Conservation (phyloP, 2,329 filamentous ascomycete genomes). For the Botrytis sinoallii region DNA sequence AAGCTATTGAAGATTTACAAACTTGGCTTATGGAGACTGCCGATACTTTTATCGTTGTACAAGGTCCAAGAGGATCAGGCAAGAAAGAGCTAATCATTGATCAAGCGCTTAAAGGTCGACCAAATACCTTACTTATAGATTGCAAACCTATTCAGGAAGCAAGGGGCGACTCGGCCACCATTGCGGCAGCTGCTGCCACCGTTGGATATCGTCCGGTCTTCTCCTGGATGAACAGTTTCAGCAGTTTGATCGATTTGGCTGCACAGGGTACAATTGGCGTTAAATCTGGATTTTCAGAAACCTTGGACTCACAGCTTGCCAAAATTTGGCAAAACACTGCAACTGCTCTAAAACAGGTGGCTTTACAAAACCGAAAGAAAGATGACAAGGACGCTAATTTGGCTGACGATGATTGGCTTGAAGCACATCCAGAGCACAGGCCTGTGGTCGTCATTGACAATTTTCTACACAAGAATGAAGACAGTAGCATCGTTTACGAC, state of each 20-base stretch:
- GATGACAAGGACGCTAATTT: slow-evolving; percentile 70
- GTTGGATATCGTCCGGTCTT: slow-evolving; percentile 94
- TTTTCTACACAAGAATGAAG: slow-evolving; percentile 76
- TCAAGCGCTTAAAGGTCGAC: slow-evolving; percentile 72
- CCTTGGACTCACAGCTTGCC: slow-evolving; percentile 79
- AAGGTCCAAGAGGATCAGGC: slow-evolving; percentile 86
- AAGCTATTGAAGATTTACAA: slow-evolving; percentile 76
- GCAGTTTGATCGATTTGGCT: slow-evolving; percentile 86
- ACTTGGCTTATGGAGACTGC: slow-evolving; percentile 84
- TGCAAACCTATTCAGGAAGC: slow-evolving; percentile 93
- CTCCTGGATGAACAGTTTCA: slow-evolving; percentile 93
- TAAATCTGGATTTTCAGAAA: slow-evolving; percentile 92
- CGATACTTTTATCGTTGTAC: slow-evolving; percentile 90
- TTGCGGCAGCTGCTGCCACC: slow-evolving; percentile 73
- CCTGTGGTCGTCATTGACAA: slow-evolving; percentile 89
- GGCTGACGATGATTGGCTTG: slow-evolving; percentile 81
- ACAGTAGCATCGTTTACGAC: slow-evolving; percentile 64
- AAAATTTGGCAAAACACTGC: slow-evolving; percentile 88
- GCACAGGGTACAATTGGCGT: slow-evolving; percentile 92
- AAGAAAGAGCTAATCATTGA: slow-evolving; percentile 86
- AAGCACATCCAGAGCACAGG: slow-evolving; percentile 79
- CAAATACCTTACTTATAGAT: slow-evolving; percentile 80
- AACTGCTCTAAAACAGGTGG: slow-evolving; percentile 73
- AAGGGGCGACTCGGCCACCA: slow-evolving; percentile 80
- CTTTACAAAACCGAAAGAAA: slow-evolving; percentile 66